Evolutionary conservation across 2,329 filamentous ascomycete species (phyloP).

Genomic region (Chaetomiaceae sp.): DNA sequence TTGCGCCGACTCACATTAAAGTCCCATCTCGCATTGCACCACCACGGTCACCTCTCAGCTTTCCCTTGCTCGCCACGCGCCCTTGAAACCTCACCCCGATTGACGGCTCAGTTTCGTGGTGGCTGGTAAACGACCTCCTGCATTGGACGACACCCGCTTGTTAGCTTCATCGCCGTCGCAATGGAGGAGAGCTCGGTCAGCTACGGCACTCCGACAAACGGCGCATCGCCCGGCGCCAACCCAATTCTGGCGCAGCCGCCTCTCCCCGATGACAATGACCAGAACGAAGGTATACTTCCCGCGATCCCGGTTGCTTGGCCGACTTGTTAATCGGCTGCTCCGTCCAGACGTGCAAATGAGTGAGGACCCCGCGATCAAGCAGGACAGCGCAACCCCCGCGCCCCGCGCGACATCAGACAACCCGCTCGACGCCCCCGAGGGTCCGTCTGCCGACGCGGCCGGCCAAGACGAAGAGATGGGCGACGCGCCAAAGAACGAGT

Average conservation of each 20-base stretch:
- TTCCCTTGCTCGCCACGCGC: neutral
- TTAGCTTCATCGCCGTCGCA: slow-evolving; percentile 30
- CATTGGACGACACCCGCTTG: slow-evolving; percentile 1
- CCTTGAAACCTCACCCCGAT: neutral
- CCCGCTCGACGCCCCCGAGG: slow-evolving; percentile 64
- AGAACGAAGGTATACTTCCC: slow-evolving; percentile 44
- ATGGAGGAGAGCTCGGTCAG: slow-evolving; percentile 58
- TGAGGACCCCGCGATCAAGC: slow-evolving; percentile 52
- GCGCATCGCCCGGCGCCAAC: slow-evolving; percentile 53
- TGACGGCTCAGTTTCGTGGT: neutral
- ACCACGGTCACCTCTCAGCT: neutral
- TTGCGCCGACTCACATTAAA: slow-evolving; percentile 19
- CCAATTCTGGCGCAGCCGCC: slow-evolving; percentile 53
- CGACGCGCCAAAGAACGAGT: slow-evolving; percentile 54
- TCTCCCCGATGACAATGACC: slow-evolving; percentile 39
- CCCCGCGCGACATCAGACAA: slow-evolving; percentile 54
- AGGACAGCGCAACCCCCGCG: slow-evolving; percentile 57
- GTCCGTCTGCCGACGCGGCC: slow-evolving; percentile 57
- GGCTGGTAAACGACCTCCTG: neutral
- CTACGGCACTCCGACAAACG: slow-evolving; percentile 55
- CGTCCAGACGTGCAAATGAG: slow-evolving; percentile 60
- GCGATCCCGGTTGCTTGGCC: neutral
- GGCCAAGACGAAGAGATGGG: slow-evolving; percentile 79
- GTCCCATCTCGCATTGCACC: slow-evolving; percentile 5
- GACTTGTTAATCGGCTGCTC: slow-evolving; percentile 5